phyloP scores from a whole-genome alignment of 2,329 filamentous ascomycete species.

The Ramichloridium luteum region DNA sequence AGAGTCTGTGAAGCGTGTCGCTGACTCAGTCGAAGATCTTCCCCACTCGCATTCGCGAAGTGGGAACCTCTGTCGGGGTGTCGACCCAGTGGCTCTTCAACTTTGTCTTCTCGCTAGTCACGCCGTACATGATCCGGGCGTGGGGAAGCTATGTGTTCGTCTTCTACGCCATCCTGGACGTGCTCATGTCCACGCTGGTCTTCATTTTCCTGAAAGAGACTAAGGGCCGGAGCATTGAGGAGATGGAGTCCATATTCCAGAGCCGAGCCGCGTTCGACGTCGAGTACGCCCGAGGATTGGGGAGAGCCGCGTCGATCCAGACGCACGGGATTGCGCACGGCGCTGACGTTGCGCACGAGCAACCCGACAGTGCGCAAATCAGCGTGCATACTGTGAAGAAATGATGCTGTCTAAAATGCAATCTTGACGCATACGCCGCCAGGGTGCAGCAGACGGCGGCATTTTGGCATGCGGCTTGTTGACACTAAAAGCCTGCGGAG shows the following conservation, averaged over 20 bases:
- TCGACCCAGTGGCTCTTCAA: conserved; percentile 42
- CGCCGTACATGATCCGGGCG: conserved; percentile 40
- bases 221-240: conserved; percentile 24
- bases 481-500: no score
- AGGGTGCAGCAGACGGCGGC: no score
- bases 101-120: conserved; percentile 38
- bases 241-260: conserved; percentile 22
- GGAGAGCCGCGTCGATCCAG: no score
- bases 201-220: conserved; percentile 29
- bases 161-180: conserved; percentile 36
- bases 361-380: no score
- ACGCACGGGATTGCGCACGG: no score
- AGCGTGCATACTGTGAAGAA: no score
- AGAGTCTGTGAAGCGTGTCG: no score
- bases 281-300: conserved; percentile 10
- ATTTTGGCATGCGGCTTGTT: no score
- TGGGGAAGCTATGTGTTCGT: conserved; percentile 34
- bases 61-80: conserved; percentile 39
- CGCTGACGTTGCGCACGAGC: no score
- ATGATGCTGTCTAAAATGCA: no score
- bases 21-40: conserved; percentile 38
- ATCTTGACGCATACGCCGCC: no score
- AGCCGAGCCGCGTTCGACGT: conserved; percentile 17
- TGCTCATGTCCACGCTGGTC: conserved; percentile 30
- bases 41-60: conserved; percentile 38